These are phyloP conservation scores for Thermomucor indicae-seudaticae DNA, from an alignment of 371 early-diverging fungal genomes.

Conservation along the genomic window DNA sequence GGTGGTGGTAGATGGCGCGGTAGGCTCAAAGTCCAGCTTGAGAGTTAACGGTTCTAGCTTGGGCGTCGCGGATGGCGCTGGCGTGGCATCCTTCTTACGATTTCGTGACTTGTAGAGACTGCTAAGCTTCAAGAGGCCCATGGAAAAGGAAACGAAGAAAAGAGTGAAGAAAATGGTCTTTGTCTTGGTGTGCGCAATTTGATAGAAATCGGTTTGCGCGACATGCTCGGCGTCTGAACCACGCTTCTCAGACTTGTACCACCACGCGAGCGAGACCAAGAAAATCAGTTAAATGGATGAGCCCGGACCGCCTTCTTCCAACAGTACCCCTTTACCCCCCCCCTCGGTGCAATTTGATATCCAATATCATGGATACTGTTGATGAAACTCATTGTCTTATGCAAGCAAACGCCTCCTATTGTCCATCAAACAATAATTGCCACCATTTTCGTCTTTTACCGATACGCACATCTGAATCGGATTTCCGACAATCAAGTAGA, in stretches of 20 bases:
- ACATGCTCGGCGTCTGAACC: not conserved
- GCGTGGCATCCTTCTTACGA: slow-evolving; percentile 12
- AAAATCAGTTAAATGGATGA: no score
- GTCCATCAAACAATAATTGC: no score
- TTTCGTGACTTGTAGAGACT: slow-evolving; percentile 24
- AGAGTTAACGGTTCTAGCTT: slow-evolving; percentile 18
- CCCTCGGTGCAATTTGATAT: no score
- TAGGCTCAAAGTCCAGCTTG: slow-evolving; percentile 17
- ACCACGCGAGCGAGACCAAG: slow-evolving; percentile 11
- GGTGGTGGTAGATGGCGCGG: not conserved
- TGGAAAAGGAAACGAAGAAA: slow-evolving; percentile 9
- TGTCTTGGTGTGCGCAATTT: not conserved
- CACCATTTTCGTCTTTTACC: no score
- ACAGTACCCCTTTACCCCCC: no score
- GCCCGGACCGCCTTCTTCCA: no score
- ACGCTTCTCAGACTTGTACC: not conserved
- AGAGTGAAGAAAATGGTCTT: not conserved
- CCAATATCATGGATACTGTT: no score
- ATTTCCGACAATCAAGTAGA: no score
- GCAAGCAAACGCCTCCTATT: no score
- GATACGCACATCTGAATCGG: no score
- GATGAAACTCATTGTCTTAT: no score
- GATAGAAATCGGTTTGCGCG: no score
- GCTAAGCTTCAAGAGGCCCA: slow-evolving; percentile 27
- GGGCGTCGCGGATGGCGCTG: slow-evolving; percentile 7